Base-by-base conservation (phyloP, 345 rosid genomes). In the Gossypium raimondii region DNA sequence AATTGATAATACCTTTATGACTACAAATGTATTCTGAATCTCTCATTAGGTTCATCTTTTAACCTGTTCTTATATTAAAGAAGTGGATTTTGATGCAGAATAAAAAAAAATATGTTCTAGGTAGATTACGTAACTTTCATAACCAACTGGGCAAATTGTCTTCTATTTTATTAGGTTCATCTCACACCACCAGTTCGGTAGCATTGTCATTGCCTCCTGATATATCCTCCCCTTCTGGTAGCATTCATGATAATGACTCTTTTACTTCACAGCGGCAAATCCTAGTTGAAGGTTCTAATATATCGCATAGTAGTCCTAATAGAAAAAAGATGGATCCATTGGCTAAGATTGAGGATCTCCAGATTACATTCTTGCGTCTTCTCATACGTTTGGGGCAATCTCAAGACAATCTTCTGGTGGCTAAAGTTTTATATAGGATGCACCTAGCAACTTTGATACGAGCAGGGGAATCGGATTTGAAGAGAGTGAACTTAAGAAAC, bases 361-460 rank as follows among this genome's bases (percentile, higher is more conserved):
- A 83, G 64, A 78, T 91, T 17, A 92, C 87, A 78, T 82, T 95
- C 76, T 81, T 90, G 67, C 90, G 98, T 59, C 86, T 91, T 75
- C 88, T 93, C 69, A 82, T 66, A 47, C 84, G 92, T 66, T 82
- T 89, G 66, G 89, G 97, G 77, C 88, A 79, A 27, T 82, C 90
- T 7, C 85, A 81, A 17, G 89, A 89, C 69, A 90, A 84, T 83
- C 82, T 87, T 61, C 75, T 93, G 74, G 97, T 86, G 76, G 90
- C 88, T 18, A 93, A 93, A 84, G 98, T 91, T 77, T 81, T 93
- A 48, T 91, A 93, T 72, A 87, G 99, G 73, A 66, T 91, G 43
- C 88, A 91, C 76, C 84, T 95, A 4, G 97, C 96, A 1, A 84
- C 88, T 81, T 82, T 89, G 79, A 85, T 91, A 71, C 94, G 93